Percentiles rank a stretch among this genome's conserved stretches.
These are phyloP conservation scores for Inga leiocalycina DNA, from an alignment of 306 rosid species.

Conservation along the genomic window DNA sequence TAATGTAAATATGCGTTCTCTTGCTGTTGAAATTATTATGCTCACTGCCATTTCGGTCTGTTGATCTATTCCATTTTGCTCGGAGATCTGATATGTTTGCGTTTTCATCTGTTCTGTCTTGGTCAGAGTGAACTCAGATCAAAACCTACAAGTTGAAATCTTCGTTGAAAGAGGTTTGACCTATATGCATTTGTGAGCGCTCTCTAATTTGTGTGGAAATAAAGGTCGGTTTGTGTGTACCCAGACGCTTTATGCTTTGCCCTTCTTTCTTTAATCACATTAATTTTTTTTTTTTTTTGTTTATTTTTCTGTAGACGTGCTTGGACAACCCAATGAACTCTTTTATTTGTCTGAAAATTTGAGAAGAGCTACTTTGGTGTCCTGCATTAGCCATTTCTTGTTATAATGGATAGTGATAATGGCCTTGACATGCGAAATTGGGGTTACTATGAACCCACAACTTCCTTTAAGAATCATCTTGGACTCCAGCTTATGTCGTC, in stretches of 20 bases:
- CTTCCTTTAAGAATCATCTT: slow-evolving; percentile 68
- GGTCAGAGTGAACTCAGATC: slow-evolving; percentile 23
- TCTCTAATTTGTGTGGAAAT: slow-evolving; percentile 32
- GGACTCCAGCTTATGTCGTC: slow-evolving; percentile 93
- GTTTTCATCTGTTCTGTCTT: neutral
- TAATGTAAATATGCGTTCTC: slow-evolving; percentile 18
- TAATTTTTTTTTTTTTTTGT: neutral
- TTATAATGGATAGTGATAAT: slow-evolving; percentile 89
- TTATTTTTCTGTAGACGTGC: slow-evolving; percentile 29
- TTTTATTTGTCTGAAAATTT: slow-evolving; percentile 29
- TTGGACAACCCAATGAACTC: slow-evolving; percentile 36
- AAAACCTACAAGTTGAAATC: slow-evolving; percentile 16
- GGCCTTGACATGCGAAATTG: slow-evolving; percentile 86
- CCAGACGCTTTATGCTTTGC: slow-evolving; percentile 4
- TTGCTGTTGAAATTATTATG: neutral
- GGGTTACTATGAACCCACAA: slow-evolving; percentile 88
- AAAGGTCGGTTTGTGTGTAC: slow-evolving; percentile 26
- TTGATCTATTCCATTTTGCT: slow-evolving; percentile 32
- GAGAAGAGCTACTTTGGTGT: slow-evolving; percentile 27
- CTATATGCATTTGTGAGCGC: slow-evolving; percentile 24
- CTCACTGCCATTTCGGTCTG: neutral
- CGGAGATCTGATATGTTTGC: slow-evolving; percentile 35
- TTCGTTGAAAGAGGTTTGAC: slow-evolving; percentile 31
- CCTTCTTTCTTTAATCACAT: neutral
- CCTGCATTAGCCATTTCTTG: slow-evolving; percentile 34